Conservation (phyloP, 2,329 filamentous ascomycete genomes). For the Sphaceloma murrayae region DNA sequence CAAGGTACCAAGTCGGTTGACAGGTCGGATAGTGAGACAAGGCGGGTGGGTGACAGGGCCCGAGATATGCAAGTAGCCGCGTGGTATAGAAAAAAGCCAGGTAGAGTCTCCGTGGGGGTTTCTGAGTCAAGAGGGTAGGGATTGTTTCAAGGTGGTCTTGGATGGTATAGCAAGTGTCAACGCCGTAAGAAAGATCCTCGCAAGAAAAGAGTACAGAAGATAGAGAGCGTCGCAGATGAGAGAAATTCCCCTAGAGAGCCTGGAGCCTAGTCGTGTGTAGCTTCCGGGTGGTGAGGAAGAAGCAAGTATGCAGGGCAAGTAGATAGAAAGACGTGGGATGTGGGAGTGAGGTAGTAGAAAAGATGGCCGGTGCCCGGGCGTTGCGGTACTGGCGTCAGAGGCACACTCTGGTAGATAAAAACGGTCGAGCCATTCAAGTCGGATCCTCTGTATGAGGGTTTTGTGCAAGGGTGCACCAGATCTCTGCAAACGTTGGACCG, state of each 20-base stretch:
- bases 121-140: constrained; percentile 15
- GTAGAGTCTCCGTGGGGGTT: not conserved
- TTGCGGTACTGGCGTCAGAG: constrained; percentile 15
- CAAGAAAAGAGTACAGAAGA: not conserved
- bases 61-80: constrained; percentile 12
- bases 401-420: constrained; percentile 17
- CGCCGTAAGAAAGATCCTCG: not conserved
- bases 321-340: not conserved
- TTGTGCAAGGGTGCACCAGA: not conserved
- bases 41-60: constrained; percentile 4
- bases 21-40: constrained; percentile 17
- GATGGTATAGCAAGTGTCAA: not conserved
- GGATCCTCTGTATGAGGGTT: not conserved
- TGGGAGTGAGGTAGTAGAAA: not conserved
- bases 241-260: not conserved
- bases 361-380: constrained; percentile 13
- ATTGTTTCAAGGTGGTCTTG: constrained; percentile 14
- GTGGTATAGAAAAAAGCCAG: constrained; percentile 2
- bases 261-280: constrained; percentile 15
- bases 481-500: not conserved
- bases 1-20: constrained; percentile 12
- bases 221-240: constrained; percentile 6
- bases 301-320: constrained; percentile 11
- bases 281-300: constrained; percentile 17
- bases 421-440: constrained; percentile 15